Conservation (phyloP, 192 early-diverging fungal species). For the Ramicandelaber brevisporus region DNA sequence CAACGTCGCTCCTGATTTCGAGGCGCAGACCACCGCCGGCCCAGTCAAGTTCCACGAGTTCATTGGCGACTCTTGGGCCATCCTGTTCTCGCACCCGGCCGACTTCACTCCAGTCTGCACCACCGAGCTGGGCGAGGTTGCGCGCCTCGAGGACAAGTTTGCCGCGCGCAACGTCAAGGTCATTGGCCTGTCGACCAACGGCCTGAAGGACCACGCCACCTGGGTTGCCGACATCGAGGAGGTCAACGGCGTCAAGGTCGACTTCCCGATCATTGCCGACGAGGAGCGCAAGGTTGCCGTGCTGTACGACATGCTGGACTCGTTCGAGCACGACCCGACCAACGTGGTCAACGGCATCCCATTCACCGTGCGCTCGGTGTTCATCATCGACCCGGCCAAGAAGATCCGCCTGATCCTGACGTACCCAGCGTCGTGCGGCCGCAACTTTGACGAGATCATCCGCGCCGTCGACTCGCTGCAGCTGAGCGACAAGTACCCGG, state of each 20-base stretch:
- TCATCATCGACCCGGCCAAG: slow-evolving; percentile 85
- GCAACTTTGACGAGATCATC: slow-evolving; percentile 95
- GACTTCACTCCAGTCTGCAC: slow-evolving; percentile 93
- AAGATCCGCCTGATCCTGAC: slow-evolving; percentile 68
- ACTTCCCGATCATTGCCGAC: slow-evolving; percentile 94
- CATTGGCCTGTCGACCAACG: slow-evolving; percentile 85
- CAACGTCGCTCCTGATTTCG: slow-evolving; percentile 44
- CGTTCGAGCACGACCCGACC: slow-evolving; percentile 57
- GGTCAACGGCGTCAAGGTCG: slow-evolving; percentile 45
- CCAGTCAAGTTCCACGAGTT: slow-evolving; percentile 76
- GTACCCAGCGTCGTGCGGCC: slow-evolving; percentile 75
- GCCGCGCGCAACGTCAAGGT: slow-evolving; percentile 59
- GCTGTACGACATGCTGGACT: slow-evolving; percentile 94
- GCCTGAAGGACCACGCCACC: slow-evolving; percentile 43
- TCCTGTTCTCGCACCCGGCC: slow-evolving; percentile 97
- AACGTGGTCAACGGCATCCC: slow-evolving; percentile 76
- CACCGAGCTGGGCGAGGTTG: slow-evolving; percentile 85
- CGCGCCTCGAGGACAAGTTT: slow-evolving; percentile 55
- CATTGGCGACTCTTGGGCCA: slow-evolving; percentile 63
- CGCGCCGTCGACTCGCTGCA: slow-evolving; percentile 83
- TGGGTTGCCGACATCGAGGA: slow-evolving; percentile 92
- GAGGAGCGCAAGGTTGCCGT: slow-evolving; percentile 56
- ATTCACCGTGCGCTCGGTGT: slow-evolving; percentile 86
- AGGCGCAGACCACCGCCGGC: slow-evolving; percentile 67
- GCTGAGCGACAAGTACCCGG: slow-evolving; percentile 60